These are phyloP conservation scores for Ganoderma meredithae DNA, from an alignment of 1,284 basidiomycete genomes.

Conservation along the genomic window DNA sequence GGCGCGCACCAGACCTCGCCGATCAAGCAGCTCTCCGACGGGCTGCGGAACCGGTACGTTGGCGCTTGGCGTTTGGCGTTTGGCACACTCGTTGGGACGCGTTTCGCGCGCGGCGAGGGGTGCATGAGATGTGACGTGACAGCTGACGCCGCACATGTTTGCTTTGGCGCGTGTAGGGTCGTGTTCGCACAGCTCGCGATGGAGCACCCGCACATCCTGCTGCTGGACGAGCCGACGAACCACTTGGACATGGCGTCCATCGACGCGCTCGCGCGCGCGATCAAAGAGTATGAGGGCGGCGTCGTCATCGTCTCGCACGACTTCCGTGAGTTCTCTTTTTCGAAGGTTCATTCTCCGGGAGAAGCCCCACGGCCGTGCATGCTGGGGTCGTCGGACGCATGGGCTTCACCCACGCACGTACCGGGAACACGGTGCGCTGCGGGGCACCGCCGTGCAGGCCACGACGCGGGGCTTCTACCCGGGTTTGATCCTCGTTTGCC, in stretches of 20 bases:
- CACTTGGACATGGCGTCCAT: slow-evolving; percentile 97
- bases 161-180: slow-evolving; percentile 57
- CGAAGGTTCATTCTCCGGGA: not conserved
- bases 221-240: slow-evolving; percentile 92
- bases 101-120: not conserved
- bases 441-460: not conserved
- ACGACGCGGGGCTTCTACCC: not conserved
- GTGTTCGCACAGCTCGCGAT: slow-evolving; percentile 93
- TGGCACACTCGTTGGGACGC: too few relatives aligned
- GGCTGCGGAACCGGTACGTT: slow-evolving; percentile 88
- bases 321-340: slow-evolving; percentile 72
- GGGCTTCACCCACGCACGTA: not conserved
- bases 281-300: slow-evolving; percentile 97
- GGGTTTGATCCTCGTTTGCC: not conserved
- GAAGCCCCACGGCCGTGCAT: not conserved
- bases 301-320: slow-evolving; percentile 98
- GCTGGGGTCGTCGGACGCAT: not conserved
- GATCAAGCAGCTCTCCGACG: slow-evolving; percentile 95
- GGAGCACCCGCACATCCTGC: slow-evolving; percentile 90
- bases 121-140: not conserved
- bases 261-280: slow-evolving; percentile 92
- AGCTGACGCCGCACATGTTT: slow-evolving; percentile 4
- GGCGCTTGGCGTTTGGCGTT: slow-evolving; percentile 1
- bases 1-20: slow-evolving; percentile 94
- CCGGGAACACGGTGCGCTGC: not conserved